A percentile compares a stretch with the other conserved stretches of the same genome.
These are phyloP conservation scores for Caryopteris hybrid DNA, from an alignment of 305 asterid species.

Conservation along the genomic window DNA sequence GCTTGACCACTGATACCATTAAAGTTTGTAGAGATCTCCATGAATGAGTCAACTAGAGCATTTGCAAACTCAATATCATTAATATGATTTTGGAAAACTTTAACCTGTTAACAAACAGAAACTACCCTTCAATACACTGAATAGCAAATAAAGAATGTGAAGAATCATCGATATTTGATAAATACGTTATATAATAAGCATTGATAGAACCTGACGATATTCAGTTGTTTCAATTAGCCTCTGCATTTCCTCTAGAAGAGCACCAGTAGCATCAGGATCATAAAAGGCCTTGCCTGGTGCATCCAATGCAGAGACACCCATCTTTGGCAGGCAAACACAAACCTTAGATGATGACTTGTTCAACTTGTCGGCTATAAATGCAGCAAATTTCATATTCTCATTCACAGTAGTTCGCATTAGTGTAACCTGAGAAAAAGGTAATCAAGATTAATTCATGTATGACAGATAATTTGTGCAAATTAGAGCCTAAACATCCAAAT, in stretches of 20 bases:
- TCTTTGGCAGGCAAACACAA: slow-evolving; percentile 77
- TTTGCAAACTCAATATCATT: slow-evolving; percentile 82
- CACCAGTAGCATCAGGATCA: slow-evolving; percentile 74
- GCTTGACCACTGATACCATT: slow-evolving; percentile 28
- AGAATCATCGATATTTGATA: slow-evolving; percentile 6
- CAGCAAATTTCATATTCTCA: slow-evolving; percentile 75
- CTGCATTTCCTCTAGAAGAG: slow-evolving; percentile 63
- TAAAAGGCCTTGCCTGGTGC: slow-evolving; percentile 73
- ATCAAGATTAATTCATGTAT: slow-evolving; percentile 2
- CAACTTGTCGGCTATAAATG: slow-evolving; percentile 80
- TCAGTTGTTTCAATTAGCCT: slow-evolving; percentile 53
- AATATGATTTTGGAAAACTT: slow-evolving; percentile 72
- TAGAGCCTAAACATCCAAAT: not conserved
- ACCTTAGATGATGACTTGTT: slow-evolving; percentile 70
- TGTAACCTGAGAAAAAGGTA: slow-evolving; percentile 54
- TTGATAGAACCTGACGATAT: slow-evolving; percentile 58
- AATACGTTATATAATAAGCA: slow-evolving; percentile 22
- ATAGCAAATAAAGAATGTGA: not conserved
- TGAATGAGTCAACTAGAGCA: slow-evolving; percentile 79
- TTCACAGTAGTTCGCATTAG: slow-evolving; percentile 77
- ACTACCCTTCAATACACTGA: not conserved
- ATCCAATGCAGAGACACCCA: slow-evolving; percentile 90
- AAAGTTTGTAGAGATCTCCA: slow-evolving; percentile 43
- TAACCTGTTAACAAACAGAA: slow-evolving; percentile 49
- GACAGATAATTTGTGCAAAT: not conserved